These are phyloP conservation scores for Ceratobasidium sp. DNA, from an alignment of 1,284 basidiomycete genomes.

Conservation along the genomic window DNA sequence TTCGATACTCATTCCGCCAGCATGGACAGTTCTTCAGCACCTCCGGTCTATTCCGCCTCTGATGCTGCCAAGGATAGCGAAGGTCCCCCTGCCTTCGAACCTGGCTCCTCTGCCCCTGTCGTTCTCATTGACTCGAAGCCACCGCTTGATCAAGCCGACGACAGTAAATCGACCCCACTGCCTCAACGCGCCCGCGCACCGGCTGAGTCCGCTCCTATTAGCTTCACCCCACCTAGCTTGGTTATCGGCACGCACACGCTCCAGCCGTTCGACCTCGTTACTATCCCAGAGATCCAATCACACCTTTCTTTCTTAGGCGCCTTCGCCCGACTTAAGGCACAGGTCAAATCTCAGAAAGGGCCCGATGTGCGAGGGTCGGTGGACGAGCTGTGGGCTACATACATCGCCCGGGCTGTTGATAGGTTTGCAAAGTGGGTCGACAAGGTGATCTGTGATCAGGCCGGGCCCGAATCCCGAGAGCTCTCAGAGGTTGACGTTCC, in stretches of 20 bases:
- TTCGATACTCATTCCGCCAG: too few relatives aligned
- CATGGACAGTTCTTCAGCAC: not conserved
- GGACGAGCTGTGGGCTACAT: slow-evolving; percentile 49
- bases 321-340: slow-evolving; percentile 42
- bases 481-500: slow-evolving; percentile 54
- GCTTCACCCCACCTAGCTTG: slow-evolving; percentile 25
- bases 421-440: slow-evolving; percentile 47
- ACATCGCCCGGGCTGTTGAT: slow-evolving; percentile 48
- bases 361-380: slow-evolving; percentile 25
- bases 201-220: slow-evolving; percentile 14
- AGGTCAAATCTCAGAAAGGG: slow-evolving; percentile 42
- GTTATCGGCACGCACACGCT: slow-evolving; percentile 34
- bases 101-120: slow-evolving; percentile 1
- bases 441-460: not conserved
- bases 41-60: slow-evolving; percentile 13
- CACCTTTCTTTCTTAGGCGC: slow-evolving; percentile 49
- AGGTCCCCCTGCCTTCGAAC: slow-evolving; percentile 28
- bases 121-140: slow-evolving; percentile 10
- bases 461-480: not conserved
- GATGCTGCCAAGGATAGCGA: not conserved
- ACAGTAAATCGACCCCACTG: not conserved
- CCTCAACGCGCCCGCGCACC: not conserved
- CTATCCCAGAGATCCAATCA: slow-evolving; percentile 44
- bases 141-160: not conserved
- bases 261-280: slow-evolving; percentile 44